A percentile compares a stretch with the other conserved stretches of the same genome.
These are phyloP conservation scores for Fusarium neocosmosporiellum DNA, from an alignment of 2,329 filamentous ascomycete species.

Conservation along the genomic window DNA sequence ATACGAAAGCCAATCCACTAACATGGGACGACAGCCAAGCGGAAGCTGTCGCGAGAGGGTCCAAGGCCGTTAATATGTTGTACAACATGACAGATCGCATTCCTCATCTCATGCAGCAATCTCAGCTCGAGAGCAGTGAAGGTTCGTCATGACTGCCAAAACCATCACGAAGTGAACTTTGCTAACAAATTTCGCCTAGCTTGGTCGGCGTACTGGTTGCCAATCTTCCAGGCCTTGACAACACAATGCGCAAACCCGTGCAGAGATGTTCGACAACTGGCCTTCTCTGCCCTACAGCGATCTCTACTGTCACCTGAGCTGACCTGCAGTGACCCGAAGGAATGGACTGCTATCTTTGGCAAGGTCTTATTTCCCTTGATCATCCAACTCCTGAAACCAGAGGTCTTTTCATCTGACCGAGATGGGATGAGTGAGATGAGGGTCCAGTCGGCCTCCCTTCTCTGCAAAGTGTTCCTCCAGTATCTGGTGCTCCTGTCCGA, in stretches of 20 bases:
- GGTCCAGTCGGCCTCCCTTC: slow-evolving; percentile 87
- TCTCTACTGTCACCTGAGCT: slow-evolving; percentile 87
- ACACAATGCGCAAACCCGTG: slow-evolving; percentile 95
- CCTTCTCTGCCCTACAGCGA: slow-evolving; percentile 86
- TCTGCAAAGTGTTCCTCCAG: slow-evolving; percentile 96
- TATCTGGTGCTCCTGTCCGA: slow-evolving; percentile 87
- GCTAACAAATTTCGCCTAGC: slow-evolving; percentile 62
- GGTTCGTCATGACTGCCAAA: slow-evolving; percentile 59
- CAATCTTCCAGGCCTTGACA: slow-evolving; percentile 89
- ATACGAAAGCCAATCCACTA: neutral
- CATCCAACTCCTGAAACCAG: slow-evolving; percentile 86
- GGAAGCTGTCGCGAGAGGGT: slow-evolving; percentile 77
- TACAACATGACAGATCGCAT: slow-evolving; percentile 85
- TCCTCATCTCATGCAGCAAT: slow-evolving; percentile 89
- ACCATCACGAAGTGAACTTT: neutral
- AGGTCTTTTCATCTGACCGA: slow-evolving; percentile 91
- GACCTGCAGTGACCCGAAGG: slow-evolving; percentile 83
- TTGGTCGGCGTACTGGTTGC: slow-evolving; percentile 98
- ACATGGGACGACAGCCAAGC: slow-evolving; percentile 39
- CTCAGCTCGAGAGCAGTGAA: slow-evolving; percentile 88
- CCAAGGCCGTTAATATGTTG: slow-evolving; percentile 83
- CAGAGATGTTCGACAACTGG: slow-evolving; percentile 89
- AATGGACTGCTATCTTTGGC: slow-evolving; percentile 95
- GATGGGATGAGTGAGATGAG: slow-evolving; percentile 95
- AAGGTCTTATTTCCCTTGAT: slow-evolving; percentile 95